phyloP scores from a whole-genome alignment of 2,329 filamentous ascomycete genomes.

The Cordyceps javanica region DNA sequence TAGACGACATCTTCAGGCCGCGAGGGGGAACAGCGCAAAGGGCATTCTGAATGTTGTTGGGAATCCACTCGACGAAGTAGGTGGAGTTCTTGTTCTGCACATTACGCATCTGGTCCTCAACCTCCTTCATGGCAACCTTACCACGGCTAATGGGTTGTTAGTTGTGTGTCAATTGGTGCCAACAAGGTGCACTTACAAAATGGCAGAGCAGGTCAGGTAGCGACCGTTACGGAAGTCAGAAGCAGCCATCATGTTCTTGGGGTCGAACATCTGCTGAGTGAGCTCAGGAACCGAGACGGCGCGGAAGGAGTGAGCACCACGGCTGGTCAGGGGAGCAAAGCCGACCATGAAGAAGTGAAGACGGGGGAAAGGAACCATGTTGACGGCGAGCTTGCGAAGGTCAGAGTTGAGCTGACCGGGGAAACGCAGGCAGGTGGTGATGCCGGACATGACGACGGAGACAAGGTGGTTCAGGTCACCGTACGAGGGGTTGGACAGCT shows the following conservation, averaged over 20 bases:
- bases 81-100: conserved; percentile 99
- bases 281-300: conserved; percentile 96
- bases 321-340: conserved; percentile 94
- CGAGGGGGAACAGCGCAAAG: conserved; percentile 98
- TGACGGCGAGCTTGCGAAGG: conserved; percentile 97
- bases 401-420: conserved; percentile 99
- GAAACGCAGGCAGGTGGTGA: conserved; percentile 98
- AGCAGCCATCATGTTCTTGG: conserved; percentile 99
- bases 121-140: conserved; percentile 99
- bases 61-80: conserved; percentile 99
- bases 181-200: conserved; percentile 68
- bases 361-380: conserved; percentile 99
- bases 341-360: conserved; percentile 99
- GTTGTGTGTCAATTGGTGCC: conserved; percentile 12
- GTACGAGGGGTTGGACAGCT: conserved; percentile 97
- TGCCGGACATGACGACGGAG: conserved; percentile 98
- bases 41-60: conserved; percentile 99
- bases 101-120: conserved; percentile 99
- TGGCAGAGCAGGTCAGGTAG: conserved; percentile 98
- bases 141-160: conserved; percentile 60
- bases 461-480: conserved; percentile 99
- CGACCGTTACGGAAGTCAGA: conserved; percentile 99
- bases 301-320: conserved; percentile 83
- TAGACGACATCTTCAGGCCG: conserved; percentile 98
- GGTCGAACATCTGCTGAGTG: conserved; percentile 99